Percentiles rank a stretch among this genome's conserved stretches.
Evolutionary conservation across 2,329 filamentous ascomycete species (phyloP).

Genomic region (Parastagonospora nodorum): DNA sequence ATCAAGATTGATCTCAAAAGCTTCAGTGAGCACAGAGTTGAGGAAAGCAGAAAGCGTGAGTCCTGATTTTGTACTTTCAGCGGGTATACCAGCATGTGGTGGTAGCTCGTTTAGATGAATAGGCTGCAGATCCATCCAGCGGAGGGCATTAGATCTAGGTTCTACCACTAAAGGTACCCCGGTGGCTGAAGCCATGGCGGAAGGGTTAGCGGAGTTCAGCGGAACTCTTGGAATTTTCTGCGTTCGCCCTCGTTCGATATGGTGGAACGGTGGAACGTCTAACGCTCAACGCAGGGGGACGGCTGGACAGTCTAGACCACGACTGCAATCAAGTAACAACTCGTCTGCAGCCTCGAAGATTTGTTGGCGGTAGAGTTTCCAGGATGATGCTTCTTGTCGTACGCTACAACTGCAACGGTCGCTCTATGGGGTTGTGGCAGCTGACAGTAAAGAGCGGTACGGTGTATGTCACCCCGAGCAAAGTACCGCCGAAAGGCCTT

Average conservation of each 20-base stretch:
- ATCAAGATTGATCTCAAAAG: slow-evolving; percentile 19
- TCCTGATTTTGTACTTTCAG: neutral
- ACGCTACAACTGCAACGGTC: neutral
- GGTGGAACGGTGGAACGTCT: neutral
- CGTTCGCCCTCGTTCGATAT: neutral
- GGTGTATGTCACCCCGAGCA: too few relatives aligned
- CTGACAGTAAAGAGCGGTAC: too few relatives aligned
- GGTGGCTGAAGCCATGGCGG: neutral
- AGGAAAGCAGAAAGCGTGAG: slow-evolving; percentile 19
- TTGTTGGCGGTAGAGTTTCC: neutral
- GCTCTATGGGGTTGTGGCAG: neutral
- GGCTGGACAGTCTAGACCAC: slow-evolving; percentile 1
- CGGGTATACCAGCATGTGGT: slow-evolving; percentile 17
- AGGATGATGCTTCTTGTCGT: neutral
- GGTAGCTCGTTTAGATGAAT: slow-evolving; percentile 23
- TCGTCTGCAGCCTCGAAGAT: neutral
- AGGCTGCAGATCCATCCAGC: slow-evolving; percentile 6
- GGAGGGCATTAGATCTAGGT: too few relatives aligned
- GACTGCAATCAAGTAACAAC: neutral
- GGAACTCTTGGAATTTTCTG: slow-evolving; percentile 3
- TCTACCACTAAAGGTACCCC: too few relatives aligned
- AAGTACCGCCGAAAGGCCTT: too few relatives aligned
- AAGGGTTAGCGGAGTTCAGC: neutral
- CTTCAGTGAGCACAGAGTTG: slow-evolving; percentile 22
- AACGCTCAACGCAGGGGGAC: neutral